Percentiles rank a stretch among this genome's conserved stretches.
phyloP scores from a whole-genome alignment of 345 rosid genomes.

The Eucalyptus tenuipes region DNA sequence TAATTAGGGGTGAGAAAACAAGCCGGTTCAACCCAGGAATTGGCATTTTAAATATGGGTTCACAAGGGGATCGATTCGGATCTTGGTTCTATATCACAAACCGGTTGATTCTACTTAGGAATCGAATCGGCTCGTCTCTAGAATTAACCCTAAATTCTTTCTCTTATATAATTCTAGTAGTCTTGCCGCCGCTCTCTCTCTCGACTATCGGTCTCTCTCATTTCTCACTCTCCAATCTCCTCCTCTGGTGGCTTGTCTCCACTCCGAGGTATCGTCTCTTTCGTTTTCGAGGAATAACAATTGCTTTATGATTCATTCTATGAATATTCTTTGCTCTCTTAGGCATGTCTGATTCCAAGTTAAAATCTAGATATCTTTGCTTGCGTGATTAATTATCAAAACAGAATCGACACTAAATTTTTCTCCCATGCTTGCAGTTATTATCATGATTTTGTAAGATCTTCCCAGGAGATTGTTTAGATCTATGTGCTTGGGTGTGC shows the following conservation, averaged over 20 bases:
- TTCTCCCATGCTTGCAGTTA: neutral
- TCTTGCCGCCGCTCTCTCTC: neutral
- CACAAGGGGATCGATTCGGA: neutral
- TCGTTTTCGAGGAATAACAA: neutral
- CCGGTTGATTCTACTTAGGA: rapidly evolving
- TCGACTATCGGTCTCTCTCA: rapidly evolving
- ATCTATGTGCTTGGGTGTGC: neutral
- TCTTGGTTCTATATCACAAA: neutral
- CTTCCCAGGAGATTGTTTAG: neutral
- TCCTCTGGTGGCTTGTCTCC: neutral
- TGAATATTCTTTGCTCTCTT: neutral
- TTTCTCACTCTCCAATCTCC: neutral
- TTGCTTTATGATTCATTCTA: neutral
- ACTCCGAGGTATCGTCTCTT: neutral
- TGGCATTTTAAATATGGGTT: neutral
- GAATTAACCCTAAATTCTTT: neutral
- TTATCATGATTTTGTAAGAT: neutral
- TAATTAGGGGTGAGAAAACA: neutral
- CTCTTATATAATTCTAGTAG: neutral
- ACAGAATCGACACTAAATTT: neutral
- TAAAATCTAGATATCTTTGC: neutral
- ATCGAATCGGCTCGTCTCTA: neutral
- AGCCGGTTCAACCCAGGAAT: neutral
- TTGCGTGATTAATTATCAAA: neutral
- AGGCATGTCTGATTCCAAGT: neutral